Conservation (phyloP, 2,329 filamentous ascomycete genomes). For the Phialocephala subalpina region DNA sequence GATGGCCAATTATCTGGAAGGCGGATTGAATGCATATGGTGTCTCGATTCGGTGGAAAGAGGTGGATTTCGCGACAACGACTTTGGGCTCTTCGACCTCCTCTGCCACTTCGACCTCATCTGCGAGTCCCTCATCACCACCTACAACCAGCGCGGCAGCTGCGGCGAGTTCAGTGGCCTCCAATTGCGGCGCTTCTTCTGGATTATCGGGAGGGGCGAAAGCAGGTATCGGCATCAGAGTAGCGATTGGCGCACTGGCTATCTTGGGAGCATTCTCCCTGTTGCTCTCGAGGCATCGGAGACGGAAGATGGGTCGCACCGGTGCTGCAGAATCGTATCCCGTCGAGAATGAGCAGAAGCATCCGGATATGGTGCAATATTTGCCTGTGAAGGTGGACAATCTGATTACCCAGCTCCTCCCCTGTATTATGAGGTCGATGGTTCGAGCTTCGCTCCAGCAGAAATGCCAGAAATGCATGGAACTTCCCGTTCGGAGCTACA, state of each 20-base stretch:
- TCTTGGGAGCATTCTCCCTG: conserved; percentile 8
- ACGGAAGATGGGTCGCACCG: neutral
- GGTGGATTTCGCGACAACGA: conserved; percentile 6
- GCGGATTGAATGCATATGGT: conserved; percentile 11
- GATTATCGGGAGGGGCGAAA: conserved; percentile 8
- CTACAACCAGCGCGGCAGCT: neutral
- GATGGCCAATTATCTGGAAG: neutral
- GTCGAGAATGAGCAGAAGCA: neutral
- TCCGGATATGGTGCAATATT: neutral
- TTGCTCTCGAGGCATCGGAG: neutral
- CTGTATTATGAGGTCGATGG: conserved; percentile 8
- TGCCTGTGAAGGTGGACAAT: neutral
- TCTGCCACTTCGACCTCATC: neutral
- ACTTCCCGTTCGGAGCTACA: conserved; percentile 6
- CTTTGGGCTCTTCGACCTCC: neutral
- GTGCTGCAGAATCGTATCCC: neutral
- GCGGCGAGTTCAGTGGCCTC: neutral
- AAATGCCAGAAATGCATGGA: conserved; percentile 1
- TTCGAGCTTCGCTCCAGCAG: neutral
- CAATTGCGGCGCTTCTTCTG: neutral
- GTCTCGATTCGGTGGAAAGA: conserved; percentile 15
- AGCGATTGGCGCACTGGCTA: neutral
- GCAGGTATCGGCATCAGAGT: neutral
- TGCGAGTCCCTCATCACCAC: neutral
- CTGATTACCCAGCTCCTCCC: neutral